Evolutionary conservation across 176 grass and related monocot genomes (phyloP), one percentile per base, ranked within the genome.

Genomic region (sorghum (Sorghum bicolor)): DNA sequence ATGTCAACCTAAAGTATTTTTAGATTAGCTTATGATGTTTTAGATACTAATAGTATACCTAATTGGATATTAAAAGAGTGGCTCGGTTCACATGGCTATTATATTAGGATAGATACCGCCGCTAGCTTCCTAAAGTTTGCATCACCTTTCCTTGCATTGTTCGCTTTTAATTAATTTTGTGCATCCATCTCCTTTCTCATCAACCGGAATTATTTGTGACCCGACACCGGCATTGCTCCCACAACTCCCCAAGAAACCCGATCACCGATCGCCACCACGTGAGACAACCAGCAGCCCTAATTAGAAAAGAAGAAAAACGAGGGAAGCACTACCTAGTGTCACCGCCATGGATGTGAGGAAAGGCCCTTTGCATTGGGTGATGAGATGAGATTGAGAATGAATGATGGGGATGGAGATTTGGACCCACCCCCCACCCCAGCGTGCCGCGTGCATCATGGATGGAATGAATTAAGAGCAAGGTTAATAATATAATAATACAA

Each of bases 171-270:
- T 44, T 57, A 67, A 22, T 33, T 60, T 67, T 25, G 4, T 19
- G 15, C 53, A 61, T 61, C 58, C 10, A 61, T 11, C 22, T 62
- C 17, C 25, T 63, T 41, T 47, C 22, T 16, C 13, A 67, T 67
- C 26, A 20, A 10, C 26, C 57, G 2, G 15, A 88, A 88, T 84
- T 79, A 79, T 84, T 67, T 47, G 41, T 57, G 85, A 67, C 34
- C 77, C 69, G 38, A 53, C 84, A 86, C 69, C 69, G 10, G 57
- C 43, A 80, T 33, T 50, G 29, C 32, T 74, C 75, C 58, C 66
- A 4, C 43, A 84, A 32, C 81, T 84, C 64, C 47, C 87, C 58
- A 80, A 33, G 81, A 88, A 84, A 84, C 81, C 68, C 67, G 57
- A 72, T 83, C 65, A 30, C 30, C 43, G 13, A 88, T 84, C 61